Base-by-base conservation (phyloP, 2,329 filamentous ascomycete genomes). In the Arthroderma uncinatum region DNA sequence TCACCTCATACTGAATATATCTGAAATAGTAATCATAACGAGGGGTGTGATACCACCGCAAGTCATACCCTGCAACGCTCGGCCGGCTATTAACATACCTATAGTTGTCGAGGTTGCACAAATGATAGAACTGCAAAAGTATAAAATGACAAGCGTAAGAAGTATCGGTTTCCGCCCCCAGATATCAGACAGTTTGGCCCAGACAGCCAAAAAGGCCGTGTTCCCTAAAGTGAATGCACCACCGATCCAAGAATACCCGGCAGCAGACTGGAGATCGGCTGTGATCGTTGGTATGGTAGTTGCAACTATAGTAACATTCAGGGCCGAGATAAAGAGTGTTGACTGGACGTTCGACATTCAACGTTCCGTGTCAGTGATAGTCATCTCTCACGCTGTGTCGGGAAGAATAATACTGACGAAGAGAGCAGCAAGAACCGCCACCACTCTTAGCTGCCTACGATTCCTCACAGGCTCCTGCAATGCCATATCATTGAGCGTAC, bases 161-260 rank as follows among this genome's bases (percentile, higher is more conserved):
- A 82, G 64, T 36, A 81, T 78, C 2, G 73, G 70, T 61, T 82
- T 82, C 1, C 80, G 73, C 14, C 79, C 79, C 76, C 78, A 82
- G 36, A 82, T 82, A 61, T 82, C 79, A 2, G 73, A 77, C 1
- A 80, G 63, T 54, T 80, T 81, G 2, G 83, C 85, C 86, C 86
- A 90, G n/a, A 85, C 79, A 0, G 86, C 85, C 0, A 80, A 81
- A 1, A 78, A 78, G 0, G 85, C 83, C 0, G 85, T 83, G 64
- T 82, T 82, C 14, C 83, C 84, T 9, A 91, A 79, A 2, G 89
- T 74, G 68, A 86, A 91, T 0, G 86, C 82, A 28, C 80, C 83
- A 0, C 86, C 87, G 59, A 92, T 86, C 88, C 87, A 91, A 12
- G 83, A 82, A 70, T 89, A 91, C 23, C 86, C 86, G 14, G 80